These are phyloP conservation scores for Trypanosomatidae sp. DNA, from an alignment of 208 protist species.

Conservation along the genomic window DNA sequence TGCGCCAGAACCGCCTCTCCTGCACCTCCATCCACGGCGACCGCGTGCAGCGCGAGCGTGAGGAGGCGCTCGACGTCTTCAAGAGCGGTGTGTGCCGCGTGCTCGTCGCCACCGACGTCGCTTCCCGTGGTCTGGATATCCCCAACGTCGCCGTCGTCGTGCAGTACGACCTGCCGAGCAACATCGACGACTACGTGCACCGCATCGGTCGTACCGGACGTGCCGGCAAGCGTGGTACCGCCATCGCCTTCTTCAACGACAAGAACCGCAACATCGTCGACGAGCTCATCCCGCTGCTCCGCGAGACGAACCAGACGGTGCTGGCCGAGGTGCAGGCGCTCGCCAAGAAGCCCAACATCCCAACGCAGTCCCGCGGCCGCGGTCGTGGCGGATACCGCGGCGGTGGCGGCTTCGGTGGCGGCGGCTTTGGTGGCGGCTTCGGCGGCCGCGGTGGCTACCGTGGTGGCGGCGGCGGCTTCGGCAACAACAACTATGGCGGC, in stretches of 20 bases:
- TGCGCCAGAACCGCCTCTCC: constrained; percentile 75
- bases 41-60: constrained; percentile 93
- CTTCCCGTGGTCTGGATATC: constrained; percentile 97
- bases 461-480: constrained; percentile 19
- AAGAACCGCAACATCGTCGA: constrained; percentile 93
- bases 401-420: constrained; percentile 30
- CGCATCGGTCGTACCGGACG: constrained; percentile 96
- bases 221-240: constrained; percentile 93
- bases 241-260: constrained; percentile 97
- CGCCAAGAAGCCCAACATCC: constrained; percentile 78
- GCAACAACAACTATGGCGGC: constrained; percentile 18
- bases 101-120: constrained; percentile 95
- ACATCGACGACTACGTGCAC: constrained; percentile 99
- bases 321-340: constrained; percentile 73
- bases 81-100: constrained; percentile 68
- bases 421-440: constrained; percentile 19
- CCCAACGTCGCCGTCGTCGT: constrained; percentile 98
- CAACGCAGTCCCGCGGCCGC: constrained; percentile 44
- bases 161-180: constrained; percentile 99
- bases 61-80: constrained; percentile 94
- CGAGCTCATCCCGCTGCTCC: constrained; percentile 82
- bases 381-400: constrained; percentile 47
- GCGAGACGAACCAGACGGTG: constrained; percentile 83
- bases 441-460: constrained; percentile 24
- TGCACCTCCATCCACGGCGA: constrained; percentile 93